A percentile compares a stretch with the other conserved stretches of the same genome.
phyloP scores from a whole-genome alignment of 2,329 filamentous ascomycete species.

The Paracoccidioides lutzii region DNA sequence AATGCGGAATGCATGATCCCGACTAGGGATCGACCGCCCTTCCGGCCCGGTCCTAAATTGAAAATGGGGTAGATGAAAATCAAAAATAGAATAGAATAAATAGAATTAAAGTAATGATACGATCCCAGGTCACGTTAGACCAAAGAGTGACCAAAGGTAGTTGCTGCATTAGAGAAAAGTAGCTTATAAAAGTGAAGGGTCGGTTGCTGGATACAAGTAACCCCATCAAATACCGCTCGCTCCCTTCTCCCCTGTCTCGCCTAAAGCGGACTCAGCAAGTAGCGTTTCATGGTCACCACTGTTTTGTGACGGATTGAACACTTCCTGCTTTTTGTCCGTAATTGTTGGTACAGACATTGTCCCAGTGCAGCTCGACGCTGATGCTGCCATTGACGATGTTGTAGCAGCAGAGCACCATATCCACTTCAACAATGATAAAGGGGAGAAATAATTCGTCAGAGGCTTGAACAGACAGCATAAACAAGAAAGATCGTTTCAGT shows the following conservation, averaged over 20 bases:
- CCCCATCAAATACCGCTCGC: neutral
- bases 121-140: no score
- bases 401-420: neutral
- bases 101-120: no score
- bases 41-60: no score
- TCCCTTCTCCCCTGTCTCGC: neutral
- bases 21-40: no score
- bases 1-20: no score
- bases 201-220: neutral
- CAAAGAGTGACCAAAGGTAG: neutral
- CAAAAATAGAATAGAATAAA: no score
- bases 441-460: no score
- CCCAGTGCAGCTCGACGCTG: neutral
- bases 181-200: neutral
- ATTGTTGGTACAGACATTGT: neutral
- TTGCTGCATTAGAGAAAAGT: neutral
- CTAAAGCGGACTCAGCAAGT: neutral
- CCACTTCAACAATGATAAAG: no score
- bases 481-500: no score
- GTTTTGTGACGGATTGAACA: neutral
- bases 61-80: no score
- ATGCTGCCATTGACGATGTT: neutral
- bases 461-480: no score
- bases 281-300: neutral
- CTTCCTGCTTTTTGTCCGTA: neutral